These are phyloP conservation scores for Penicillium sp. DNA, from an alignment of 2,329 filamentous ascomycete species.

Conservation along the genomic window DNA sequence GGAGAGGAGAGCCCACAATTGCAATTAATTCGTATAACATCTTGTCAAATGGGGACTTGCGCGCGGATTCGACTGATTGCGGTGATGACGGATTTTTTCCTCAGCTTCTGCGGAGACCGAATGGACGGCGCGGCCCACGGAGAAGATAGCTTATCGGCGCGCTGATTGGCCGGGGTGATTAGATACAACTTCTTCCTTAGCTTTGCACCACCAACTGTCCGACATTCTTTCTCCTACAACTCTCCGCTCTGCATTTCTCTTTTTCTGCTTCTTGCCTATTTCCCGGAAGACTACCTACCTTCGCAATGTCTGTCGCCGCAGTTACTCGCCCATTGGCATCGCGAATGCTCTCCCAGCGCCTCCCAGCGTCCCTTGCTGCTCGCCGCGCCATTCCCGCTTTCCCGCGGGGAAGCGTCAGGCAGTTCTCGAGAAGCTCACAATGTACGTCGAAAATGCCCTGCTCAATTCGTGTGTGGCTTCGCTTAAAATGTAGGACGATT, in stretches of 20 bases:
- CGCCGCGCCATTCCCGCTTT: constrained; percentile 31
- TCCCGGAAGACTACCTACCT: not conserved
- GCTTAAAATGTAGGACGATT: not conserved
- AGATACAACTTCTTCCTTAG: constrained; percentile 13
- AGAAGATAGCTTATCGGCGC: not conserved
- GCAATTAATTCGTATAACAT: constrained; percentile 99
- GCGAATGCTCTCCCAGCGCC: constrained; percentile 34
- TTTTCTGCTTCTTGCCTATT: not conserved
- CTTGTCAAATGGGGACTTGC: constrained; percentile 21
- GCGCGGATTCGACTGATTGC: constrained; percentile 16
- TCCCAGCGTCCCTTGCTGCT: constrained; percentile 21
- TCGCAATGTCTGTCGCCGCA: constrained; percentile 37
- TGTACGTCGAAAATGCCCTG: constrained; percentile 23
- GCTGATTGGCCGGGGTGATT: not conserved
- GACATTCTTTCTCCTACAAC: constrained; percentile 11
- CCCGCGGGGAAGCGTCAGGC: constrained; percentile 38
- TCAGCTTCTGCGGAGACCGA: constrained; percentile 15
- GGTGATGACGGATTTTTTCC: constrained; percentile 17
- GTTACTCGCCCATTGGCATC: constrained; percentile 34
- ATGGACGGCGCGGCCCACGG: not conserved
- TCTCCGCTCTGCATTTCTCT: constrained; percentile 14
- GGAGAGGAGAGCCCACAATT: constrained; percentile 61
- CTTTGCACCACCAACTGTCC: constrained; percentile 12
- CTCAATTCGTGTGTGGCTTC: not conserved
- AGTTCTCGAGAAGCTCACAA: constrained; percentile 40